phyloP scores from a whole-genome alignment of 768 basidiomycete genomes.

The Tubosaeta sp. region DNA sequence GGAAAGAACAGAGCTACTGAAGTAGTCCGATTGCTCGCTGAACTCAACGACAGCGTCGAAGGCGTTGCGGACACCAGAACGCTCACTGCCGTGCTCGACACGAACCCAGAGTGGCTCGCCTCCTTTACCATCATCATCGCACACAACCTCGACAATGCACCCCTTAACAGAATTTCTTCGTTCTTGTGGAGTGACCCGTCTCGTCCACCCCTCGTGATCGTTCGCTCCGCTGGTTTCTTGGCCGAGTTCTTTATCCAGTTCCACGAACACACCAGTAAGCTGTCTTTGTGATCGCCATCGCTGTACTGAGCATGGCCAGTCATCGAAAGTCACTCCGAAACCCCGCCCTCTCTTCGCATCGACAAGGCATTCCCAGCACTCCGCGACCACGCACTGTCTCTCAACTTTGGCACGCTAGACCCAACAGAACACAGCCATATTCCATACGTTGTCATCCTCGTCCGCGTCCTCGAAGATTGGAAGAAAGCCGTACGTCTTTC shows the following conservation, averaged over 20 bases:
- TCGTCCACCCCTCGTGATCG: conserved; percentile 65
- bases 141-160: conserved; percentile 63
- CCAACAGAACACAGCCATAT: conserved; percentile 86
- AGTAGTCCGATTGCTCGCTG: conserved; percentile 67
- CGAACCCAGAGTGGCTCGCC: conserved; percentile 48
- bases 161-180: conserved; percentile 56
- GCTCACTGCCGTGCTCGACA: conserved; percentile 54
- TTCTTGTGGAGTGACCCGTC: conserved; percentile 64
- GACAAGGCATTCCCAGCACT: conserved; percentile 86
- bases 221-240: conserved; percentile 85
- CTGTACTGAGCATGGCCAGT: conserved; percentile 41
- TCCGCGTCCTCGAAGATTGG: conserved; percentile 81
- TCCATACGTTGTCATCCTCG: conserved; percentile 86
- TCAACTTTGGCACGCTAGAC: conserved; percentile 80
- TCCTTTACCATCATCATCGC: conserved; percentile 79
- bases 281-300: neutral
- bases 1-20: conserved; percentile 79
- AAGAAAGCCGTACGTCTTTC: conserved; percentile 56
- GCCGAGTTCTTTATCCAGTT: conserved; percentile 88
- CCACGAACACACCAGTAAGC: conserved; percentile 79
- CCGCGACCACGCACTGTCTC: conserved; percentile 60
- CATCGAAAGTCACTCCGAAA: conserved; percentile 84
- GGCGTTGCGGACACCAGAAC: conserved; percentile 57
- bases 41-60: conserved; percentile 86
- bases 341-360: conserved; percentile 70